Base-by-base conservation (phyloP, 164 flowering plant species). In the Sextonia rubra region DNA sequence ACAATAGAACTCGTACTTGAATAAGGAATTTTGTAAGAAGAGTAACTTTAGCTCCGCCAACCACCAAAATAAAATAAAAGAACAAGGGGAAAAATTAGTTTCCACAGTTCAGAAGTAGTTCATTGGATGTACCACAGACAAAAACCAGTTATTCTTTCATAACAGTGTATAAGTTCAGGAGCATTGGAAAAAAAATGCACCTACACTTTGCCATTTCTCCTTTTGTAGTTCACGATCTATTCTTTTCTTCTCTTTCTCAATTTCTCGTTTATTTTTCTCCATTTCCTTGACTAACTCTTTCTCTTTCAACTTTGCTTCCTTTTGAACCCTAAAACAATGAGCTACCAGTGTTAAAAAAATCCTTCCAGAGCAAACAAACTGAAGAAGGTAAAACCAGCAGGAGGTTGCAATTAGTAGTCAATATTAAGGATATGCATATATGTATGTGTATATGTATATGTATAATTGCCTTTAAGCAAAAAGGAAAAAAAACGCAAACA, bases 161-260 rank as follows among this genome's bases (percentile, higher is more conserved):
- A 37, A 37, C 44, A 7, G 8, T 37, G 44, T 7, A 37, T 37
- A 66, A 37, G 20, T 8, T 44, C 30, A 61, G 30, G 27, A 61
- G 64, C 44, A 27, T n/a, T n/a, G 26, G n/a, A 32, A 73, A 12
- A 55, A 49, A 12, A 55, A 49, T 69, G 5, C 44, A 73, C 80
- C 78, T 78, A 81, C 85, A 72, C 27, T 76, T 49, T 79, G 88
- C 77, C 74, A 68, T 72, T 83, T 88, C 80, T 90, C 92, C 71
- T 86, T 91, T 48, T 80, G 82, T 48, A 82, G 80, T 74, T 92
- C 90, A 69, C 87, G 90, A 7, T 91, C 92, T 75, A 81, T 69
- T 82, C 82, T 85, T 77, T 81, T 90, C 74, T 83, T 88, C 81
- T 90, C 93, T 78, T 89, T 90, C 78, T 89, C 94, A 75, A 55